Percentiles rank a stretch among this genome's conserved stretches.
Evolutionary conservation across 306 rosid genomes (phyloP).

Genomic region (Acacia confusa): DNA sequence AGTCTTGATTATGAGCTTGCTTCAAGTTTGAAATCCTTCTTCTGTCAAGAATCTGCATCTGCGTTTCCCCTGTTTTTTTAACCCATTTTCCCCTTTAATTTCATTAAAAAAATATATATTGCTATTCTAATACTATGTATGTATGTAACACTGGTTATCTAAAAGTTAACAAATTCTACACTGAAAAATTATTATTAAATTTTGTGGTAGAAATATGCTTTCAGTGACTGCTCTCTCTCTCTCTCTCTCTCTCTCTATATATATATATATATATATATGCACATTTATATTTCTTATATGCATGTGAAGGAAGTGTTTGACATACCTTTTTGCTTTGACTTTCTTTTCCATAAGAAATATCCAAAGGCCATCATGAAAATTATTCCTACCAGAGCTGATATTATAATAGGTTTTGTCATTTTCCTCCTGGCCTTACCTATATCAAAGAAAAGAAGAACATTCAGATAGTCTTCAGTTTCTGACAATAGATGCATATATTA

Average conservation of each 20-base stretch:
- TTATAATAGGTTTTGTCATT: neutral
- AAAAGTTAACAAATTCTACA: too few species aligned
- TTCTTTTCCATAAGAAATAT: neutral
- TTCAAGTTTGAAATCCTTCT: neutral
- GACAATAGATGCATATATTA: neutral
- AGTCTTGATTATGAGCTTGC: neutral
- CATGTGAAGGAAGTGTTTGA: neutral
- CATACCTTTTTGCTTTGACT: neutral
- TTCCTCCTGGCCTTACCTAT: constrained; percentile 11
- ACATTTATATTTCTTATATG: neutral
- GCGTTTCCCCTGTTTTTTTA: neutral
- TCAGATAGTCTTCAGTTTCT: neutral
- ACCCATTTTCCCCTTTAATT: too few species aligned
- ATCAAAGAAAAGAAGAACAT: neutral
- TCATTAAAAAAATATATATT: too few species aligned
- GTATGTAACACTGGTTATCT: too few species aligned
- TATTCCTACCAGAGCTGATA: constrained; percentile 18
- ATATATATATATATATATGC: neutral
- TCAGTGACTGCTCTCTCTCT: neutral
- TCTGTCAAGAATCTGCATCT: neutral
- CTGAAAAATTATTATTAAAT: too few species aligned
- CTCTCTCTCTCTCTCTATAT: too few species aligned
- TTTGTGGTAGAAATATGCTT: neutral
- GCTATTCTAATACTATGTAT: too few species aligned
- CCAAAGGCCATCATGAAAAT: neutral